Evolutionary conservation across 1,139 yeast species (phyloP).

Genomic region (Suhomyces bolitotheri): DNA sequence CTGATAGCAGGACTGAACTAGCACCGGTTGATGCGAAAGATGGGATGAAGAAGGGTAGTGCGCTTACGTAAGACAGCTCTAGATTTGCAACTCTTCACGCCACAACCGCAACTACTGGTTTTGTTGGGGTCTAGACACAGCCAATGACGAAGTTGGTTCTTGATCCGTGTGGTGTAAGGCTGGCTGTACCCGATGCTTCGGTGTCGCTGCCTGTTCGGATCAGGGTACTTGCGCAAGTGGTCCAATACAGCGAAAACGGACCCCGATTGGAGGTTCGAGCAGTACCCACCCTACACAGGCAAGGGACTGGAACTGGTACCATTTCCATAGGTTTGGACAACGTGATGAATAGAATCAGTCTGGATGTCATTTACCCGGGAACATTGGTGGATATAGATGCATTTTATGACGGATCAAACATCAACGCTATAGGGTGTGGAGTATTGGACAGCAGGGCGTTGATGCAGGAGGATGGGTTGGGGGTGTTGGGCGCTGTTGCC

Average conservation of each 20-base stretch:
- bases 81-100: too few species aligned
- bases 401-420: constrained; percentile 19
- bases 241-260: constrained; percentile 15
- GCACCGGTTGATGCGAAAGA: not conserved
- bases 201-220: constrained; percentile 22
- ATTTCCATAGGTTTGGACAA: not conserved
- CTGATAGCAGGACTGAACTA: too few species aligned
- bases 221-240: constrained; percentile 35
- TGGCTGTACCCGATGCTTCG: constrained; percentile 24
- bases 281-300: not conserved
- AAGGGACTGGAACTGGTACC: constrained; percentile 1
- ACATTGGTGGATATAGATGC: constrained; percentile 18
- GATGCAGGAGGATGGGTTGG: constrained; percentile 15
- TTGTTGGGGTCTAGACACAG: too few species aligned
- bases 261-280: constrained; percentile 1
- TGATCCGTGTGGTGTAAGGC: constrained; percentile 26
- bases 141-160: constrained; percentile 21
- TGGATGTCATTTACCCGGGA: constrained; percentile 11
- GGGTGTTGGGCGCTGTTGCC: constrained; percentile 18
- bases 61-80: too few species aligned
- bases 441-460: constrained; percentile 17
- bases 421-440: constrained; percentile 23
- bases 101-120: too few species aligned
- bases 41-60: constrained; percentile 15
- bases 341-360: constrained; percentile 1